Base-by-base conservation (phyloP, 192 early-diverging fungal species). In the Entomortierella beljakovae region DNA sequence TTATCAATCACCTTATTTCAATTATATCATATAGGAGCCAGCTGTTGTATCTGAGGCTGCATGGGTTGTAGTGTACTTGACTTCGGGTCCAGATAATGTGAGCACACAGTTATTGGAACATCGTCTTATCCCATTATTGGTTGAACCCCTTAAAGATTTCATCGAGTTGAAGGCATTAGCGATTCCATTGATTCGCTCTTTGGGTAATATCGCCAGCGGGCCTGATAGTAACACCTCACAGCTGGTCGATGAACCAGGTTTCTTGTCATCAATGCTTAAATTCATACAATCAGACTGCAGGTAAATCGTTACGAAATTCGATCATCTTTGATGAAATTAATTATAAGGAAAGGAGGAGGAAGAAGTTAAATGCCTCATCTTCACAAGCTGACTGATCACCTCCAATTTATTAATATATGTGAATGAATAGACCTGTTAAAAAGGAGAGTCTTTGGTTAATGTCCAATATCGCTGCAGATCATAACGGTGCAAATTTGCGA, bases 401-500 rank as follows among this genome's bases (percentile, higher is more conserved):
- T 43, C 2, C 7, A 3, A 6, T 34, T 7, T 59, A 20, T 1
- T 20, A 20, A 9, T 46, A 35, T 22, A 9, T 57, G 26, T 43
- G 31, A 26, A 28, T 48, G 32, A 29, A 6, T 82, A 88, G 88
- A 64, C 77, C 88, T 0, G 84, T 93, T 25, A 90, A 90, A 61
- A 93, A 91, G 63, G 92, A 93, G 66, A 82, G 86, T 20, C 82
- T 93, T 42, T 91, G 92, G 90, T 86, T 91, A 5, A 71, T 93
- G 71, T 90, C 90, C 10, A 91, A 89, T 55, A 85, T 92, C 50
- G 92, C 92, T 0, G 89, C 91, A 6, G 67, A 76, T 64, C 64
- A 73, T 22, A 35, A 54, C 40, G 48, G 49, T 35, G 15, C 50
- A 64, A 71, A 85, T 38, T 42, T 91, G n/a, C 64, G 80, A 28